Base-by-base conservation (phyloP, 495 filamentous ascomycete species). In the Melanomma pulvis-pyrius region DNA sequence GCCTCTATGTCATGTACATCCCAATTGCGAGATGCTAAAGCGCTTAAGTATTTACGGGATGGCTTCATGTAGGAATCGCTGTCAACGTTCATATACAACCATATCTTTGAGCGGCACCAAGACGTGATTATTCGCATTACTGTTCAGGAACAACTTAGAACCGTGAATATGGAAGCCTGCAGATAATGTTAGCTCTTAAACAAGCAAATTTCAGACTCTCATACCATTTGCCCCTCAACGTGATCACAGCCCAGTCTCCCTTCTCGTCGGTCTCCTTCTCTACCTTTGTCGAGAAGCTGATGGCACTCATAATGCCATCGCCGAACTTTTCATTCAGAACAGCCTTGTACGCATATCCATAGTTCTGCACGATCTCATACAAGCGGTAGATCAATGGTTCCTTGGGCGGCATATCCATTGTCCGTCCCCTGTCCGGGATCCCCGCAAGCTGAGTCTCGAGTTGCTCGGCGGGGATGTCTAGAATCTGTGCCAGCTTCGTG, bases 241-340 rank as follows among this genome's bases (percentile, higher is more conserved):
- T 96, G 76, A 98, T 98, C 53, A 92, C 86, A 17, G 89, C 94
- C 93, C 93, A 96, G 67, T 84, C 87, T 19, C 92, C 93, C 72
- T 90, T 83, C 59, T 86, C 83, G 79, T 97, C 94, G 8, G 86
- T 86, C 85, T 98, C 94, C 84, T 97, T 97, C 79, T 97, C 92
- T 15, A 98, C 91, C 77, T 92, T 93, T 0, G 92, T 96, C 41
- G 86, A 88, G 74, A 98, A 98, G 7, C 88, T 85, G 74, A 98
- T 97, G 0, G 93, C 94, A 73, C 92, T 96, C 94, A 98, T 97
- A 72, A 98, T 98, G 0, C 94, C 94, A 78, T 98, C 94, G 0
- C 94, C 94, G 79, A 98, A 97, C 81, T 97, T 98, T 85, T 98
- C 94, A 74, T 98, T 98, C 76, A 98, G 76, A 9, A 98, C 82